Conservation (phyloP, 73 alveolate genomes). For the Paramecium primaurelia region DNA sequence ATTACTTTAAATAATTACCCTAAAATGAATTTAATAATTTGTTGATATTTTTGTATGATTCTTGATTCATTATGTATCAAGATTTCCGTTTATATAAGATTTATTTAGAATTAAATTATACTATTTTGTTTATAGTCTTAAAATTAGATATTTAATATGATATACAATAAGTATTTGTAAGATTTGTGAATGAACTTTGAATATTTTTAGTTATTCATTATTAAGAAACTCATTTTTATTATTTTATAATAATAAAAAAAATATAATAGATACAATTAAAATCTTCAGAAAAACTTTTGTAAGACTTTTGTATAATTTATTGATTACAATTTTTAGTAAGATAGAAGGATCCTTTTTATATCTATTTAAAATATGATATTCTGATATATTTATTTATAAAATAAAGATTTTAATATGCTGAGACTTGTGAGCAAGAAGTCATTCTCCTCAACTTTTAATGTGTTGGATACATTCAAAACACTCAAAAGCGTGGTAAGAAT, state of each 20-base stretch:
- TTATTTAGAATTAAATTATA: neutral
- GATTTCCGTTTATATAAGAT: neutral
- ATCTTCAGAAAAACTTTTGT: neutral
- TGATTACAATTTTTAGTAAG: neutral
- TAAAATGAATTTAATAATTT: too few species aligned
- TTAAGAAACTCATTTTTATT: neutral
- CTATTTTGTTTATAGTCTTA: neutral
- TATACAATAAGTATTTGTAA: too few species aligned
- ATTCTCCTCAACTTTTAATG: constrained; percentile 5
- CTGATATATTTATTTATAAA: neutral
- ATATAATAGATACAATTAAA: neutral
- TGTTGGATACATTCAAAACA: neutral
- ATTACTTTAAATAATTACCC: too few species aligned
- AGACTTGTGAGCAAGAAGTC: neutral
- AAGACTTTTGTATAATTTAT: neutral
- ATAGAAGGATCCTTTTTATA: neutral
- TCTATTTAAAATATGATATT: neutral
- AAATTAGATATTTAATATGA: too few species aligned
- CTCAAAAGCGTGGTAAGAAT: constrained; percentile 15
- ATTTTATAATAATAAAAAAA: too few species aligned
- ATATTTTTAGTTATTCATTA: neutral
- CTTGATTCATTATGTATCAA: neutral
- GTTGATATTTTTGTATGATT: too few species aligned
- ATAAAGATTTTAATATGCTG: constrained; percentile 29
- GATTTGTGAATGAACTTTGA: neutral